These are phyloP conservation scores for Otatea glauca DNA, from an alignment of 176 grass and related monocot species.

Conservation along the genomic window DNA sequence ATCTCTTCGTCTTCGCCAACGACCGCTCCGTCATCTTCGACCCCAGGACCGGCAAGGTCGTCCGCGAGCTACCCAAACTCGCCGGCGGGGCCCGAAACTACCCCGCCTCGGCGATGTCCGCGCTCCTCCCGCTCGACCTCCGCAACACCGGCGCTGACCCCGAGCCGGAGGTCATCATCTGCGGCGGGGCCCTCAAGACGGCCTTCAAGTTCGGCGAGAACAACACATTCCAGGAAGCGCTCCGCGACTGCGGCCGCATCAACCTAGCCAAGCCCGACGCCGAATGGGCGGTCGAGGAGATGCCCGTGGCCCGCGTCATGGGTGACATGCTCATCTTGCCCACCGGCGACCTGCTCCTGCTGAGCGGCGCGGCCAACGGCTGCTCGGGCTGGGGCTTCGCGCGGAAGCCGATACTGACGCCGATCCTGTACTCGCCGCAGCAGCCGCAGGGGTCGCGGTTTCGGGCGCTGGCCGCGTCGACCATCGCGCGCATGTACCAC, in stretches of 20 bases:
- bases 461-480: slow-evolving; percentile 49
- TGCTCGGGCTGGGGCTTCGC: slow-evolving; percentile 80
- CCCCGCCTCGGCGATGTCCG: slow-evolving; percentile 78
- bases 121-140: slow-evolving; percentile 76
- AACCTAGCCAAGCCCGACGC: slow-evolving; percentile 50
- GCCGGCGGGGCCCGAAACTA: slow-evolving; percentile 69
- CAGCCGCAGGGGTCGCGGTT: slow-evolving; percentile 45
- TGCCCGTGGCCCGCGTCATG: slow-evolving; percentile 79
- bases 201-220: slow-evolving; percentile 60
- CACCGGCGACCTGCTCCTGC: slow-evolving; percentile 74
- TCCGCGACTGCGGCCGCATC: slow-evolving; percentile 68
- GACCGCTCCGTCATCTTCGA: slow-evolving; percentile 82
- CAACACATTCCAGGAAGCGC: slow-evolving; percentile 47
- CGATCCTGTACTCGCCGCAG: slow-evolving; percentile 65
- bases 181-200: slow-evolving; percentile 65
- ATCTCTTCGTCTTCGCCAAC: slow-evolving; percentile 89
- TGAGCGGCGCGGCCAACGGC: slow-evolving; percentile 70
- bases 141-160: slow-evolving; percentile 44
- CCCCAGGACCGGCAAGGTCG: slow-evolving; percentile 39
- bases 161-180: slow-evolving; percentile 72
- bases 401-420: slow-evolving; percentile 48
- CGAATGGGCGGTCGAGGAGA: slow-evolving; percentile 61
- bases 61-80: slow-evolving; percentile 73
- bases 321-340: slow-evolving; percentile 90
- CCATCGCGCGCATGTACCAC: slow-evolving; percentile 84